Evolutionary conservation across 345 rosid genomes (phyloP).

Genomic region (Dipteronia dyeriana): DNA sequence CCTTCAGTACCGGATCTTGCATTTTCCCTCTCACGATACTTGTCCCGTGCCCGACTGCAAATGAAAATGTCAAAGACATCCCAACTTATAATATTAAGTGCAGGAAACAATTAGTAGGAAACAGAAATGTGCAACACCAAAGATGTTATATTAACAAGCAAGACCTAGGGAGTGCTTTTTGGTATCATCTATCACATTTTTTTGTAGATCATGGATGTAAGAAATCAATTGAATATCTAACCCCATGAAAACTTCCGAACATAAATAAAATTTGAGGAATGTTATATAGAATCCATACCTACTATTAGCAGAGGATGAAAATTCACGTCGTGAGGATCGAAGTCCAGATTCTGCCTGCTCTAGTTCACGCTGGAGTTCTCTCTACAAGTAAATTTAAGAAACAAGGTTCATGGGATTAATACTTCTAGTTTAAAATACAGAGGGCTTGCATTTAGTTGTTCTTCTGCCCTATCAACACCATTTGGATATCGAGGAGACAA

Average conservation of each 20-base stretch:
- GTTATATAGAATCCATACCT: constrained; percentile 38
- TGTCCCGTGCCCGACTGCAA: constrained; percentile 63
- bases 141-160: not conserved
- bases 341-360: constrained; percentile 82
- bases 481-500: not conserved
- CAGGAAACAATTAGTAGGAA: not conserved
- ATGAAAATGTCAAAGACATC: constrained; percentile 10
- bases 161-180: not conserved
- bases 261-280: not conserved
- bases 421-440: constrained; percentile 4
- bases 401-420: not conserved
- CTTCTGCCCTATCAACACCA: not conserved
- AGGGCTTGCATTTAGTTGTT: not conserved
- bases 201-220: constrained; percentile 3
- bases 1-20: constrained; percentile 62
- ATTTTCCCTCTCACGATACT: constrained; percentile 77
- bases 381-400: constrained; percentile 41
- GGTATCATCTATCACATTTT: not conserved
- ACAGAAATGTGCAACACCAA: not conserved
- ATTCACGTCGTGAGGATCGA: constrained; percentile 68
- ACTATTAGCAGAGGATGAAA: constrained; percentile 52
- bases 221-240: not conserved
- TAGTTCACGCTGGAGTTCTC: constrained; percentile 86
- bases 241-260: not conserved
- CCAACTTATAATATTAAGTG: not conserved